Base-by-base conservation (phyloP, 805 yeast species). In the Diddensiella transvaalensis region DNA sequence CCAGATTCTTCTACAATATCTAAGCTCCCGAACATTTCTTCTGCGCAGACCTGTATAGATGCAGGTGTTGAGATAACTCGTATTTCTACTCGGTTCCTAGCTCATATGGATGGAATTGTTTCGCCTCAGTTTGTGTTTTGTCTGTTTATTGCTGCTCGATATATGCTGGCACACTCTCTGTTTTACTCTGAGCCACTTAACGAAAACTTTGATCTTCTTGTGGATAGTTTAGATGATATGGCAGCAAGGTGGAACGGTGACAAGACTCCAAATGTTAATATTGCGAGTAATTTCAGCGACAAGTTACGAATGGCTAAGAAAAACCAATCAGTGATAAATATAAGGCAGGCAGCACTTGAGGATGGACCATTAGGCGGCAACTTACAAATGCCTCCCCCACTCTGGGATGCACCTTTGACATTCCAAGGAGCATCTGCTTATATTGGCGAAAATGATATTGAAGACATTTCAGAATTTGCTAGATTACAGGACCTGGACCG, bases 121-220 rank as follows among this genome's bases (percentile, higher is more conserved):
- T 21, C 48, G 10, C 51, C 51, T 10, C 51, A 47, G 36, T 47
- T 47, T 43, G 40, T 42, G n/a, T 36, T 47, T 10, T 43, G 51
- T 30, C n/a, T 47, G 36, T 47, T 47, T 37, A 37, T 47, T 6
- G 47, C 51, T 37, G 51, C 41, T 5, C 47, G 51, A 36, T 46
- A 40, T 17, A 15, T 47, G 17, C 23, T 47, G 6, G 46, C 50
- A 11, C 48, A 47, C 22, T 42, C 46, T 5, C 41, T 32, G 2
- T 47, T 29, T 21, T 42, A 41, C 19, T 35, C 32, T 3, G 40
- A 29, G 11, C 39, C 45, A 15, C 11, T 47, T 4, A 30, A 26
- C 2, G 22, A 26, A 13, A 26, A 26, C 8, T 45, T 51, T 24
- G 35, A 44, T 22, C 35, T 19, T 17, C 23, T 51, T 3, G 30